Conservation (phyloP, 1,284 basidiomycete species). For the Bjerkandera adusta region DNA sequence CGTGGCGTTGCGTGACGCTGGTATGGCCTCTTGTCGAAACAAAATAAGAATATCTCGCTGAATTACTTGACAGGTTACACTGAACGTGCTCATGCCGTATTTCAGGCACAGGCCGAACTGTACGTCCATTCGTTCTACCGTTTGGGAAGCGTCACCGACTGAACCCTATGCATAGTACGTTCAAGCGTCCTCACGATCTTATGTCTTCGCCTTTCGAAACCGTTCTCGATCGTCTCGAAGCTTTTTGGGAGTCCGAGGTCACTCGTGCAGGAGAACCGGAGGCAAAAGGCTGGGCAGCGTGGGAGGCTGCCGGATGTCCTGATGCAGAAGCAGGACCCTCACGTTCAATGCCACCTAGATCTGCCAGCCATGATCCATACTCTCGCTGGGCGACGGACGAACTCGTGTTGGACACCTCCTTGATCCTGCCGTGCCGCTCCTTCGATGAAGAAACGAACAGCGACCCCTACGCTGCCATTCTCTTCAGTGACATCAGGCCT, state of each 20-base stretch:
- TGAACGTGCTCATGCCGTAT: conserved; percentile 69
- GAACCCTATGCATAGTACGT: conserved; percentile 41
- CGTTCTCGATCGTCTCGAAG: conserved; percentile 58
- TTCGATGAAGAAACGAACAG: conserved; percentile 50
- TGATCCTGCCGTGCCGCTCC: conserved; percentile 56
- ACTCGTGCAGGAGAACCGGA: conserved; percentile 61
- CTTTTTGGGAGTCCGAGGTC: conserved; percentile 75
- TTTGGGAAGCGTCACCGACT: too few relatives aligned
- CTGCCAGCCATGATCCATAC: conserved; percentile 53
- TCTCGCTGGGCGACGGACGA: conserved; percentile 70
- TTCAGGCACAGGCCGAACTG: conserved; percentile 79
- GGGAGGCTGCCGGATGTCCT: conserved; percentile 45
- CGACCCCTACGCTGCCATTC: conserved; percentile 78
- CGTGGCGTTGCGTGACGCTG: conserved; percentile 71
- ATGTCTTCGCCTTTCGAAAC: conserved; percentile 39
- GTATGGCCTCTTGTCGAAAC: conserved; percentile 41
- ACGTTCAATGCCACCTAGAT: conserved; percentile 11
- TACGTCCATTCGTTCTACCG: conserved; percentile 44
- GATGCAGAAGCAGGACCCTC: conserved; percentile 19
- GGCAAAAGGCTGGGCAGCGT: conserved; percentile 62
- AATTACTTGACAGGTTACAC: conserved; percentile 28
- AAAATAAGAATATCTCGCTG: background rate
- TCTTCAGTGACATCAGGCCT: conserved; percentile 78
- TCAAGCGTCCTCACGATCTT: conserved; percentile 46
- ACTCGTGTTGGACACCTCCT: conserved; percentile 40